Conservation (phyloP, 169 alveolate species). For the Cryptosporidium tyzzeri region DNA sequence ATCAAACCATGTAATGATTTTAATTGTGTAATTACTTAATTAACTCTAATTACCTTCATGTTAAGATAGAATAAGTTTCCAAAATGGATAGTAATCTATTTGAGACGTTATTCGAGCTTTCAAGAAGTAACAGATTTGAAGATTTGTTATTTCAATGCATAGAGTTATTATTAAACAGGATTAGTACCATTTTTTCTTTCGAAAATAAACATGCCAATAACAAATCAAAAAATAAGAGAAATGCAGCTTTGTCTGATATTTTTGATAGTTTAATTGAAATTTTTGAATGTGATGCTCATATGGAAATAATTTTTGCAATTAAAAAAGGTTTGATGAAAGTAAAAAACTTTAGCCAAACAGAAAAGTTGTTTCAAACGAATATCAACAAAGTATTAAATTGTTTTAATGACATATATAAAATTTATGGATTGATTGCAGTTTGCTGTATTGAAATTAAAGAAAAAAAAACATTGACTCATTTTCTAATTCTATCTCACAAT, state of each 20-base stretch:
- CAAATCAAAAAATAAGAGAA: background rate
- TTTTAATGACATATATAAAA: slow-evolving; percentile 35
- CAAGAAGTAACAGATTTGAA: background rate
- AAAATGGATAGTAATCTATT: background rate
- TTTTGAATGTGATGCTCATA: background rate
- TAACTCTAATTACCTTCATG: background rate
- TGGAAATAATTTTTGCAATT: background rate
- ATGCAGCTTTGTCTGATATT: background rate
- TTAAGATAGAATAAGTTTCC: background rate
- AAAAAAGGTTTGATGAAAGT: slow-evolving; percentile 4
- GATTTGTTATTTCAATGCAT: slow-evolving; percentile 3
- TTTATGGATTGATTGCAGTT: slow-evolving; percentile 30
- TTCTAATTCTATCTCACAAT: slow-evolving; percentile 10
- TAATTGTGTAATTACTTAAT: background rate
- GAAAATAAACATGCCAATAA: background rate
- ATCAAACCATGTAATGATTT: slow-evolving; percentile 3
- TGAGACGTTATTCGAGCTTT: background rate
- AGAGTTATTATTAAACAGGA: background rate
- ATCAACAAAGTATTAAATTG: background rate
- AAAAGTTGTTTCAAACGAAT: background rate
- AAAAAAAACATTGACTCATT: background rate
- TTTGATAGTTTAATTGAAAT: background rate
- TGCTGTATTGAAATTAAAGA: slow-evolving; percentile 31
- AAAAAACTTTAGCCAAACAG: background rate
- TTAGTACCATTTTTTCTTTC: background rate